Evolutionary conservation across 106 monocot genomes (phyloP), one percentile per base, ranked within the genome.

Genomic region (Dendrobium nobile): DNA sequence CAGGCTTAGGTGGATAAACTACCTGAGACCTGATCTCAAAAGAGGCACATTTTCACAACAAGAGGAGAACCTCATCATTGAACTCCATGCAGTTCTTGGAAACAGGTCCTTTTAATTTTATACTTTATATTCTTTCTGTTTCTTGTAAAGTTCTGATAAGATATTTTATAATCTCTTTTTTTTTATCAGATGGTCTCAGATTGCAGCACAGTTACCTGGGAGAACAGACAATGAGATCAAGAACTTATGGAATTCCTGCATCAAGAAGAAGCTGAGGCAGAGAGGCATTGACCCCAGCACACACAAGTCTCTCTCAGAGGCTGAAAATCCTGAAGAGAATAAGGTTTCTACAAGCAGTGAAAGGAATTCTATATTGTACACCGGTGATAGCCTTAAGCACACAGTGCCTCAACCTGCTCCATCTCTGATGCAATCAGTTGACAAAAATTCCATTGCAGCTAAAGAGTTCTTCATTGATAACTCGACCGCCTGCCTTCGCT

Each of bases 1-100:
- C 81, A 85, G 95, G 54, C 64, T 95, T 59, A 87, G 95, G 54
- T 95, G 95, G 95, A 93, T 93, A 58, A 96, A 96, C 56, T 96
- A 96, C 80, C 79, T 96, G 65, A 89, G 93, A 77, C 89, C 93
- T 75, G 93, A 91, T 68, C 82, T 96, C 9, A 96, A 96, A 77
- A 86, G 96, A 81, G 96, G 96, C 51, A 83, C 83, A 83, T 95
- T 95, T 85, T 95, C 95, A 37, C 88, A 92, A 68, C 81, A 95
- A 28, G 95, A 95, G 56, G 95, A 95, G 77, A 83, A 93, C 72
- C 91, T 87, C 81, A 93, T 95, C 51, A 82, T 93, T 31, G 91
- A 93, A 47, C 92, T 93, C 77, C 95, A 93, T 87, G 89, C 88
- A 19, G 84, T 85, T 9, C 82, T 95, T 0, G 95, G 95, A 74